Conservation (phyloP, 495 filamentous ascomycete species). For the Neurospora tetraspora region DNA sequence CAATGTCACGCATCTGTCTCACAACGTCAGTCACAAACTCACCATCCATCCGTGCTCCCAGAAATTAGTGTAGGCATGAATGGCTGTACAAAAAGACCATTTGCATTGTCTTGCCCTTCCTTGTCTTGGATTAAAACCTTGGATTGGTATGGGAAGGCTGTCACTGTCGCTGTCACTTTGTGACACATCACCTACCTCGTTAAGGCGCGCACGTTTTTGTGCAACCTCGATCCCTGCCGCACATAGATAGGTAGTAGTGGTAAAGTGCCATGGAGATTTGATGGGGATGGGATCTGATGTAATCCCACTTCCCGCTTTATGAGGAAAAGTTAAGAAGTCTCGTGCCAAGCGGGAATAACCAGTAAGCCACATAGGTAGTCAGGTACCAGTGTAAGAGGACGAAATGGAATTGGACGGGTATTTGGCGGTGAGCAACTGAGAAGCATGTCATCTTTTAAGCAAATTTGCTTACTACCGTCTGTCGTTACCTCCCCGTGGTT, state of each 20-base stretch:
- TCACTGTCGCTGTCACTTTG: not conserved
- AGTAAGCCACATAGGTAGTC: not conserved
- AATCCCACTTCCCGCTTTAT: not conserved
- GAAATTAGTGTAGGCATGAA: not conserved
- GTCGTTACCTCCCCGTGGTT: not conserved
- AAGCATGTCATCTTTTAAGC: not conserved
- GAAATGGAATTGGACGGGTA: not conserved
- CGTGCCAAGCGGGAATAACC: not conserved
- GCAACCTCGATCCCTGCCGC: not conserved
- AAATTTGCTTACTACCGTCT: not conserved
- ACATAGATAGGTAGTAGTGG: not conserved
- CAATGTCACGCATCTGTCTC: not conserved
- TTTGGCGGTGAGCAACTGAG: not conserved
- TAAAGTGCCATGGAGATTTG: not conserved
- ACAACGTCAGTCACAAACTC: not conserved
- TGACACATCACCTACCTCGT: not conserved
- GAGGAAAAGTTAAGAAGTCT: not conserved
- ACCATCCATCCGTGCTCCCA: not conserved
- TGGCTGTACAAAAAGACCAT: not conserved
- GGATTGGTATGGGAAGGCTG: not conserved
- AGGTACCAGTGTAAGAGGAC: not conserved
- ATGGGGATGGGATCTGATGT: not conserved
- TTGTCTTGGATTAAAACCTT: not conserved
- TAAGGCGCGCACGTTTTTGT: not conserved
- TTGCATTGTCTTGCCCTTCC: not conserved